Base-by-base conservation (phyloP, 768 basidiomycete genomes). In the Amanita phalloides region DNA sequence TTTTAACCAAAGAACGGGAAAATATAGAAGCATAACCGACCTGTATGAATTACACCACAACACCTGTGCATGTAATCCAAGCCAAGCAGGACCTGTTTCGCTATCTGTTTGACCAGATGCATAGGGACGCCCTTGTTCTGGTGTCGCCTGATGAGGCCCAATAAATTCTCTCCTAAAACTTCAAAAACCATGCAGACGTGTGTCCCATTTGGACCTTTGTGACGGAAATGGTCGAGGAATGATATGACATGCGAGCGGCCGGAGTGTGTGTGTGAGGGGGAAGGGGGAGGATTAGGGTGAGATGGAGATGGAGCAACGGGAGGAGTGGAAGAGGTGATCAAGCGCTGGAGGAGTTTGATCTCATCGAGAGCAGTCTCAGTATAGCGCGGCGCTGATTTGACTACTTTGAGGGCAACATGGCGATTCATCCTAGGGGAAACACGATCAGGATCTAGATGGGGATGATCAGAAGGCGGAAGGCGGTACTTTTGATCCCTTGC, bases 121-220 rank as follows among this genome's bases (percentile, higher is more conserved):
- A 91, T 89, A 11, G 95, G 94, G 1, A 98, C 94, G 57, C 95
- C 95, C 60, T 95, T 93, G 71, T 92, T 93, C 73, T 98, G 94
- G 71, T 98, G 92, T 9, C 95, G 81, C 69, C 96, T 97, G 77
- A 98, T 96, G 60, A 99, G 79, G 4, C 87, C 93, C 2, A 98
- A 79, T 2, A 99, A 74, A 64, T 95, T 97, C 70, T 99, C 95
- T 54, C 95, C 96, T 7, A 99, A 79, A 23, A 98, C 96, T 67
- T 99, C 96, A 62, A 97, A 97, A 11, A 96, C 93, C 96, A 99
- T 98, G 76, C 96, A 98, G 58, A 99, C 89, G 68, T 99, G 96
- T 13, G 80, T 85, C 35, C 96, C 96, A 65, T 99, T 96, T 8
- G 93, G 93, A 1, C 96, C 96, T 55, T 87, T 88, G 69, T 98